These are phyloP conservation scores for Nakataea oryzae DNA, from an alignment of 2,329 filamentous ascomycete species.

Conservation along the genomic window DNA sequence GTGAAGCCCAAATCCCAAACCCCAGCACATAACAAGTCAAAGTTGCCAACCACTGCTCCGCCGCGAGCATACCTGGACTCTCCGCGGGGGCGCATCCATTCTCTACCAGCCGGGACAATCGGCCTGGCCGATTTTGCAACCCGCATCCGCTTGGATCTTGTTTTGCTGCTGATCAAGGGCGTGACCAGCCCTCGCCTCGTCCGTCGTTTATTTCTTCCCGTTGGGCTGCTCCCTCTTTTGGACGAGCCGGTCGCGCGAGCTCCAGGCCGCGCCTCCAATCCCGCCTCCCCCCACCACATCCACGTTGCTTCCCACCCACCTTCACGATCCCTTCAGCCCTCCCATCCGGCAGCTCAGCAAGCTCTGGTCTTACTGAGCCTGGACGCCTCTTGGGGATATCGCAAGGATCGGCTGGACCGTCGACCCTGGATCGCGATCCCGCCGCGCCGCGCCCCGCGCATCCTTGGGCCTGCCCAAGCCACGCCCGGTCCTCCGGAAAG, in stretches of 20 bases:
- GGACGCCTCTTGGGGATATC: background rate
- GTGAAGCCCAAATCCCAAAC: background rate
- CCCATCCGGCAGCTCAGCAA: background rate
- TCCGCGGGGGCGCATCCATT: background rate
- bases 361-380: background rate
- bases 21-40: background rate
- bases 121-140: background rate
- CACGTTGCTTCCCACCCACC: background rate
- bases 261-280: background rate
- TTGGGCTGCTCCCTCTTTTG: background rate
- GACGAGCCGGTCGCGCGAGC: background rate
- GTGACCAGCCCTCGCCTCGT: background rate
- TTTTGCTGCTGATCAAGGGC: background rate
- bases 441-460: too few species aligned
- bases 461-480: background rate
- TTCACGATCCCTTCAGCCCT: background rate
- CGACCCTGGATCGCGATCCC: background rate
- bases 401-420: background rate
- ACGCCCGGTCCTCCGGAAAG: background rate
- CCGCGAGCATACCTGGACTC: background rate
- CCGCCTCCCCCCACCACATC: background rate
- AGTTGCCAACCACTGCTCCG: background rate
- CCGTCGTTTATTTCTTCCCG: background rate
- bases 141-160: background rate
- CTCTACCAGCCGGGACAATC: background rate